A percentile compares a stretch with the other conserved stretches of the same genome.
Conservation (phyloP, 805 yeast species). For the Candida dajiaensis region DNA sequence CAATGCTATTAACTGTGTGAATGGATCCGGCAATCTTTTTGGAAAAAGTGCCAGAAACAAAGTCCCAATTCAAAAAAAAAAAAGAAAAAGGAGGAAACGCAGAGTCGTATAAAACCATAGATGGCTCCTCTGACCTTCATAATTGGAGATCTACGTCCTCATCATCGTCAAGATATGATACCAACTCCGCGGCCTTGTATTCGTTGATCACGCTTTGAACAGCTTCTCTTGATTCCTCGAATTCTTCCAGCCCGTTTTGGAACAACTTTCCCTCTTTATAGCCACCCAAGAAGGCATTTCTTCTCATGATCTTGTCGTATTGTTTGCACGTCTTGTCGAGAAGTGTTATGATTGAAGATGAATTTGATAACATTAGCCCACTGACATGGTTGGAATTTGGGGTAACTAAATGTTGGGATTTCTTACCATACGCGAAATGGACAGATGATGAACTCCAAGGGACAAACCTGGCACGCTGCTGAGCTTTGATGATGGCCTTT, state of each 20-base stretch:
- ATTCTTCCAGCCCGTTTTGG: slow-evolving; percentile 49
- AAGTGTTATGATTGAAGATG: slow-evolving; percentile 65
- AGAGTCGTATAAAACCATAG: not conserved
- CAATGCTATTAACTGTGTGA: no score
- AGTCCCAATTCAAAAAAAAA: not conserved
- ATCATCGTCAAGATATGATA: slow-evolving; percentile 35
- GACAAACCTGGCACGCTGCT: slow-evolving; percentile 65
- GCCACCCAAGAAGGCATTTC: slow-evolving; percentile 80
- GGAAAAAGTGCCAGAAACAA: no score
- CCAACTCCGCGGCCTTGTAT: slow-evolving; percentile 65
- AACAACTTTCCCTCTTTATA: slow-evolving; percentile 45
- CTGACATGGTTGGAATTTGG: slow-evolving; percentile 44
- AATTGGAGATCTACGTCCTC: slow-evolving; percentile 28
- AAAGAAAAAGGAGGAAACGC: no score
- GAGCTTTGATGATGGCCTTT: slow-evolving; percentile 58
- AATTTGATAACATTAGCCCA: slow-evolving; percentile 82
- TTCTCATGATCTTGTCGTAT: slow-evolving; percentile 71
- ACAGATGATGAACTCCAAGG: slow-evolving; percentile 82
- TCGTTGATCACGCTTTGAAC: slow-evolving; percentile 74
- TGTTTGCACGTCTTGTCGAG: slow-evolving; percentile 64
- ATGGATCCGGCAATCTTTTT: no score
- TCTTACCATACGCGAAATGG: slow-evolving; percentile 70
- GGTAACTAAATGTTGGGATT: slow-evolving; percentile 48
- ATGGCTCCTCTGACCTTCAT: not conserved
- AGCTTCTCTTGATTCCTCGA: slow-evolving; percentile 68